A percentile compares a stretch with the other conserved stretches of the same genome.
phyloP scores from a whole-genome alignment of 768 basidiomycete genomes.

The Boletus patriciae region DNA sequence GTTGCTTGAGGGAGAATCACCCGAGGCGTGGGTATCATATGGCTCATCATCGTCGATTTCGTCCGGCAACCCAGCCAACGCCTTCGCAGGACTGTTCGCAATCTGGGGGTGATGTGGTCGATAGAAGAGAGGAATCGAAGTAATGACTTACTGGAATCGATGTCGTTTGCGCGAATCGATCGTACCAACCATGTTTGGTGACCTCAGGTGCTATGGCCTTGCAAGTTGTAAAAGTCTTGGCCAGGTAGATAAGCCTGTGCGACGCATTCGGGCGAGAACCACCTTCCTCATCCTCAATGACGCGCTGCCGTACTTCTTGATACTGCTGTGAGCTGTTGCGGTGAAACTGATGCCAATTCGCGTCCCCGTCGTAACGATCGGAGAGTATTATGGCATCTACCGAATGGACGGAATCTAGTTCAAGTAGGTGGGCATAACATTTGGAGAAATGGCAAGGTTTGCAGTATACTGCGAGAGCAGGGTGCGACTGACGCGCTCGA shows the following conservation, averaged over 20 bases:
- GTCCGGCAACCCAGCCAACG: slow-evolving; percentile 13
- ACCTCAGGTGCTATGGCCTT: slow-evolving; percentile 43
- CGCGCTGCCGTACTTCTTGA: slow-evolving; percentile 2
- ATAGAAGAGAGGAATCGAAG: neutral
- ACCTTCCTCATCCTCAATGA: slow-evolving; percentile 35
- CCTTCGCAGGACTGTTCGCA: slow-evolving; percentile 12
- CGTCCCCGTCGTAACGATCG: slow-evolving; percentile 16
- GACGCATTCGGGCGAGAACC: slow-evolving; percentile 37
- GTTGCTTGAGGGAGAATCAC: neutral
- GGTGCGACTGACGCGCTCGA: slow-evolving; percentile 21
- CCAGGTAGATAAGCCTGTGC: slow-evolving; percentile 44
- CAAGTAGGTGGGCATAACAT: slow-evolving; percentile 41
- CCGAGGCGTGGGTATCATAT: neutral
- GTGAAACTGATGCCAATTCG: slow-evolving; percentile 40
- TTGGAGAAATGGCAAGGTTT: slow-evolving; percentile 35
- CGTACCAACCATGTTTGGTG: slow-evolving; percentile 64
- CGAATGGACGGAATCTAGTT: slow-evolving; percentile 36
- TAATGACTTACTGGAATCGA: slow-evolving; percentile 25
- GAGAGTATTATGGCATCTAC: slow-evolving; percentile 35
- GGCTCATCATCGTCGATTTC: slow-evolving; percentile 4
- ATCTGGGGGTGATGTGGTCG: slow-evolving; percentile 18
- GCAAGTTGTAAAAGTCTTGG: slow-evolving; percentile 49
- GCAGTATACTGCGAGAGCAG: slow-evolving; percentile 34
- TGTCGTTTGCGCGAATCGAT: slow-evolving; percentile 34
- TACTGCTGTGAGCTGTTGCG: slow-evolving; percentile 18